These are phyloP conservation scores for Diospyros lotus DNA, from an alignment of 148 eudicot genomes.

Conservation along the genomic window DNA sequence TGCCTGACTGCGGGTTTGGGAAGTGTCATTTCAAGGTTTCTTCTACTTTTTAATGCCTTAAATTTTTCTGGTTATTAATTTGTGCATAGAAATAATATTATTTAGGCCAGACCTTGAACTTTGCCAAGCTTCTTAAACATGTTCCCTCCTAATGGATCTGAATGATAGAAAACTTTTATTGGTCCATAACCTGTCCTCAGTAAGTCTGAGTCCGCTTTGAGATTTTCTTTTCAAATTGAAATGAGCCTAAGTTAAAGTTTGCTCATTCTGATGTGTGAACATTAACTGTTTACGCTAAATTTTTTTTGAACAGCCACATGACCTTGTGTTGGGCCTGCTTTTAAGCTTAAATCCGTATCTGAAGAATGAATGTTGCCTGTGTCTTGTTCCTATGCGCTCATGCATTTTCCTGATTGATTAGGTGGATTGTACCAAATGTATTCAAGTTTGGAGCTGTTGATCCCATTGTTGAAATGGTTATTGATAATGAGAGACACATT, in stretches of 20 bases:
- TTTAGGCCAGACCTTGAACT: neutral
- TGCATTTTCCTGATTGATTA: slow-evolving; percentile 23
- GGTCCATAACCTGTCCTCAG: neutral
- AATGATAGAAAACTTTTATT: neutral
- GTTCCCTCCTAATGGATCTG: neutral
- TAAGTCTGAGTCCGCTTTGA: neutral
- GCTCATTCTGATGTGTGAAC: neutral
- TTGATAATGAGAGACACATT: slow-evolving; percentile 88
- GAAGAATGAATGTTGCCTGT: slow-evolving; percentile 3
- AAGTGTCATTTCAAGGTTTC: slow-evolving; percentile 83
- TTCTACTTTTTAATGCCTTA: neutral
- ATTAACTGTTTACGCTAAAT: neutral
- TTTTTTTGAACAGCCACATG: neutral
- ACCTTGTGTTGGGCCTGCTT: neutral
- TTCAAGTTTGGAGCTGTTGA: slow-evolving; percentile 96
- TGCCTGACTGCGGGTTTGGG: slow-evolving; percentile 90
- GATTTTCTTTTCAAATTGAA: neutral
- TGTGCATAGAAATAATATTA: neutral
- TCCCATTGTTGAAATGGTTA: slow-evolving; percentile 91
- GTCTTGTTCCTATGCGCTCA: slow-evolving; percentile 12
- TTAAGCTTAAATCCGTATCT: neutral
- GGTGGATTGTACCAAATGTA: slow-evolving; percentile 97
- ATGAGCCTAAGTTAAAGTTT: neutral
- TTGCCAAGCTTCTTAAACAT: neutral
- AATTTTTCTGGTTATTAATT: neutral